A percentile compares a stretch with the other conserved stretches of the same genome.
Conservation (phyloP, 1,284 basidiomycete genomes). For the Rhodofomes roseus region DNA sequence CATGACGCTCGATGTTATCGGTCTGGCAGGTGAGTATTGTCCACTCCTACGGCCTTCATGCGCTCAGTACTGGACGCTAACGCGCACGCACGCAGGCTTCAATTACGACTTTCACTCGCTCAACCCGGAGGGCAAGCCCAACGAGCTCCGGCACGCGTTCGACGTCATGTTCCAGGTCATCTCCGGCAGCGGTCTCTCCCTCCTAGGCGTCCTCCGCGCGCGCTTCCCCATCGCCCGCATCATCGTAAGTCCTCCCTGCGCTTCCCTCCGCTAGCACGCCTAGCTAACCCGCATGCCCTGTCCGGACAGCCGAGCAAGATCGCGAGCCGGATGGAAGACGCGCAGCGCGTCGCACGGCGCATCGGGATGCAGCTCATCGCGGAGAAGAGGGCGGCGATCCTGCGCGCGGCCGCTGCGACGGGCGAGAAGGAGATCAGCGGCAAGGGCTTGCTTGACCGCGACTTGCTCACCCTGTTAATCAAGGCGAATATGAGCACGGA, state of each 20-base stretch:
- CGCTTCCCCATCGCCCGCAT: conserved; percentile 9
- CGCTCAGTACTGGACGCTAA: background rate
- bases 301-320: conserved; percentile 27
- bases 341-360: conserved; percentile 27
- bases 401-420: conserved; percentile 6
- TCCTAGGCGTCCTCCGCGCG: background rate
- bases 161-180: conserved; percentile 15
- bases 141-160: conserved; percentile 40
- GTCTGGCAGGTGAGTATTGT: conserved; percentile 35
- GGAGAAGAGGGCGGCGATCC: conserved; percentile 35
- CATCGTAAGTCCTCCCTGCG: conserved; percentile 9
- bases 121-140: conserved; percentile 23
- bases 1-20: conserved; percentile 48
- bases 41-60: background rate
- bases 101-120: conserved; percentile 47
- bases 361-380: conserved; percentile 37
- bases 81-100: conserved; percentile 34
- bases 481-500: conserved; percentile 48
- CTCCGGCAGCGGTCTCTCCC: background rate
- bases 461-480: conserved; percentile 34
- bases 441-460: conserved; percentile 16
- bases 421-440: conserved; percentile 19
- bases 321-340: conserved; percentile 14
- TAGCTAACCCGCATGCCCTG: background rate
- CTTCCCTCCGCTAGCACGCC: background rate